Conservation (phyloP, 2,329 filamentous ascomycete genomes). For the Pyrenochaeta sp. region DNA sequence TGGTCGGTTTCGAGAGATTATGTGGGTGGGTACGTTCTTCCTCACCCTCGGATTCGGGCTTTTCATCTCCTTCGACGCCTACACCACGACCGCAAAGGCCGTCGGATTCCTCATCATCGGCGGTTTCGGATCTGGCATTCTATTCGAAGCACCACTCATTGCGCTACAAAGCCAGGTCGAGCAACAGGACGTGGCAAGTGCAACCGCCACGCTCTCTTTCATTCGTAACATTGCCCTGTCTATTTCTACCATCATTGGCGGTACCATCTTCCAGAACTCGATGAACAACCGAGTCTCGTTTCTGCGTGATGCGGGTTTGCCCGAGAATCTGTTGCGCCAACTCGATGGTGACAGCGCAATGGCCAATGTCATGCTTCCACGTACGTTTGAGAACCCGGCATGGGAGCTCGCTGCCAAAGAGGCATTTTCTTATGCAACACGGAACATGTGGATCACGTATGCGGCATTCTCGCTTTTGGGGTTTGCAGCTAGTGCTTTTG, state of each 20-base stretch:
- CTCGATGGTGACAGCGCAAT: conserved; percentile 67
- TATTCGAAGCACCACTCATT: conserved; percentile 64
- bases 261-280: conserved; percentile 62
- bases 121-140: conserved; percentile 59
- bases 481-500: conserved; percentile 48
- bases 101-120: conserved; percentile 59
- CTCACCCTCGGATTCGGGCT: conserved; percentile 46
- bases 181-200: conserved; percentile 59
- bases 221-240: conserved; percentile 54
- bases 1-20: conserved; percentile 51
- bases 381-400: conserved; percentile 54
- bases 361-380: conserved; percentile 65
- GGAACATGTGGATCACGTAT: conserved; percentile 60
- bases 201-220: conserved; percentile 61
- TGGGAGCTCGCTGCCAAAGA: conserved; percentile 53
- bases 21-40: conserved; percentile 43
- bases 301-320: conserved; percentile 59
- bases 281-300: conserved; percentile 64
- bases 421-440: conserved; percentile 53
- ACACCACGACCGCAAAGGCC: conserved; percentile 42
- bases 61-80: conserved; percentile 40
- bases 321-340: conserved; percentile 54
- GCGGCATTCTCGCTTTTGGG: conserved; percentile 49
- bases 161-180: conserved; percentile 63
- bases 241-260: conserved; percentile 58